Evolutionary conservation across 2,329 filamentous ascomycete species (phyloP), one percentile per base, ranked within the genome.

Genomic region (Cladosporium sp.): DNA sequence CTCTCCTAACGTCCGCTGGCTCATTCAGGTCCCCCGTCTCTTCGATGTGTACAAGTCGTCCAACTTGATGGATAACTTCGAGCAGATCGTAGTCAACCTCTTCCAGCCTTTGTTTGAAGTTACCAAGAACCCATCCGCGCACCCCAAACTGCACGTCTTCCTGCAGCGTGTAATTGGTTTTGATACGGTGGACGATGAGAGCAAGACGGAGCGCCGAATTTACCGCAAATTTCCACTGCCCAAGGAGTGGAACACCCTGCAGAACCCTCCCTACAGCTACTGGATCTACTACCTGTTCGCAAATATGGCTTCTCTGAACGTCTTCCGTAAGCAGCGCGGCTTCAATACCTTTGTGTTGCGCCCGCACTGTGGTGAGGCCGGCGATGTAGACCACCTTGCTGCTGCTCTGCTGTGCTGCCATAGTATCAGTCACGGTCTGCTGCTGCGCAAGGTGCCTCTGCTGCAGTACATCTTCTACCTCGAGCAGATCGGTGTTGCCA

Each of bases 201-300:
- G 91, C 77, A 98, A 98, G 73, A 80, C 90, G 2, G 93, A 98
- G 71, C 84, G 92, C 28, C 85, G 93, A 16, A 79, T 97, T n/a
- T 95, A 90, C 74, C 87, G 86, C 65, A 98, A 98, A 68, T 98
- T 95, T 61, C 93, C 93, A 0, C 84, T 93, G 18, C 92, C 93
- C 4, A 87, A 84, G 56, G 83, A 84, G 50, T 98, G 93, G 93
- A 81, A 84, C 58, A 90, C 89, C 1, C 90, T 87, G 63, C 91
- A 97, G 70, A 98, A 98, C 66, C 93, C 93, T 11, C 93, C 93
- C 0, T 98, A 98, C 74, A 96, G 87, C 68, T 98, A 98, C 73
- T 98, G 93, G 93, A 87, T 97, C 66, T 98, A 98, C 72, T 95
- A 95, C 66, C 78, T 97, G 49, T 97, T 93, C 65, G 85, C 93